Evolutionary conservation across 305 asterid genomes (phyloP).

Genomic region (Solanum aculeatissimum): DNA sequence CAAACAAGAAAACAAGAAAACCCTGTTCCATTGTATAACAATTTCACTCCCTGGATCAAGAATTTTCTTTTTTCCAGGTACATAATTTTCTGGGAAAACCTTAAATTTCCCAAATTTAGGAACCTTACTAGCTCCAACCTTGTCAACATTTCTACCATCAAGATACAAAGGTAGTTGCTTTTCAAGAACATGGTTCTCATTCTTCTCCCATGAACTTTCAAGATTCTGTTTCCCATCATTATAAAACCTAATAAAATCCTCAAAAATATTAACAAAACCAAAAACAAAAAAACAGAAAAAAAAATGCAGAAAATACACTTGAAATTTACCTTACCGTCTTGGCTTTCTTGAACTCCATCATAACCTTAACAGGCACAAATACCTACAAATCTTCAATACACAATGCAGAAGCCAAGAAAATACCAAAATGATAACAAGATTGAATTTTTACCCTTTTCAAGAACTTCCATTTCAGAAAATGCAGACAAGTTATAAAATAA

Average conservation of each 20-base stretch:
- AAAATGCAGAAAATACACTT: neutral
- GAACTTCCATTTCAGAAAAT: neutral
- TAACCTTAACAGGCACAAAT: neutral
- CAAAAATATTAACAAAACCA: neutral
- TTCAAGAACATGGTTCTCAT: constrained; percentile 24
- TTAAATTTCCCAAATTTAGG: constrained; percentile 43
- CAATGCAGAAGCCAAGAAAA: neutral
- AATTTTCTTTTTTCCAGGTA: constrained; percentile 25
- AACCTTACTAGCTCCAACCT: constrained; percentile 1
- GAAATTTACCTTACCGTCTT: constrained; percentile 40
- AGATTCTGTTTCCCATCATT: constrained; percentile 36
- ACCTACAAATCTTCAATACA: neutral
- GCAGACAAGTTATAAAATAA: neutral
- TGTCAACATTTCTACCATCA: constrained; percentile 32
- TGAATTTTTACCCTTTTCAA: neutral
- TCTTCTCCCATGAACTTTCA: constrained; percentile 37
- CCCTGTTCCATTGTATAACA: constrained; percentile 56
- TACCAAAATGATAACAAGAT: neutral
- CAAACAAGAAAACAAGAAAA: constrained; percentile 57
- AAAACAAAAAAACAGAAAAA: neutral
- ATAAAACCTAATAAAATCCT: constrained; percentile 28
- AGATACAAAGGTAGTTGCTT: constrained; percentile 23
- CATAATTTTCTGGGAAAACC: constrained; percentile 50
- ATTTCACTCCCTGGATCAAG: constrained; percentile 65
- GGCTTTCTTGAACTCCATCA: constrained; percentile 46